Evolutionary conservation across 208 protist genomes (phyloP), one percentile per base, ranked within the genome.

Genomic region (Wallacemonas sp.): DNA sequence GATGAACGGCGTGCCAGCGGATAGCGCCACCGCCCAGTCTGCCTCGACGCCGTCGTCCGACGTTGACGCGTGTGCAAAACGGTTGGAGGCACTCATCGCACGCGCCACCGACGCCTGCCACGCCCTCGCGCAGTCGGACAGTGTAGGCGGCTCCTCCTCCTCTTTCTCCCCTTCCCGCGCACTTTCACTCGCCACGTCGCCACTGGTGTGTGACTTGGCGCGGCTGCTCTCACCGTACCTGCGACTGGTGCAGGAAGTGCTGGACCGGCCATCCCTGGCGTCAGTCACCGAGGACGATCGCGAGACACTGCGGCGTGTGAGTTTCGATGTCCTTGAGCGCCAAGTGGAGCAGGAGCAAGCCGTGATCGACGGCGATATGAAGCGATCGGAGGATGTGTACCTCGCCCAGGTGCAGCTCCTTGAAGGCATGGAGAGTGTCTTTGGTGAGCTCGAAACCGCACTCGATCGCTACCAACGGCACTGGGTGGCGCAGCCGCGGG

Each of bases 351-450:
- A 95, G 65, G 71, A 84, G 62, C 66, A 89, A 38, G 89, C 89
- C 38, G 84, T 92, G 36, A 67, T 66, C 1, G 80, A 85, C 61
- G 89, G 89, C 24, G 86, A 95, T 45, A 95, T 95, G 89, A 72
- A 87, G 44, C 69, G 68, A 41, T 82, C 79, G 2, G 89, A 95
- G 67, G 68, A 85, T 21, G 62, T 95, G 13, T 95, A 95, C 69
- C 90, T 89, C 73, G 62, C 87, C 66, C 76, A 89, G 60, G 82
- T 76, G 21, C 68, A 74, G n/a, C 60, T 93, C 57, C 59, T 86
- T 2, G 86, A 95, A 54, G 54, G 82, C 33, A 84, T 92, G 81
- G 61, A 64, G 24, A 55, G 53, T 33, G 55, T 80, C 1, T 91
- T 87, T 70, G 79, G 85, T 57, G 53, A 83, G 44, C 61, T 92